Base-by-base conservation (phyloP, 1,139 yeast species). In the Taiozyma sp. region DNA sequence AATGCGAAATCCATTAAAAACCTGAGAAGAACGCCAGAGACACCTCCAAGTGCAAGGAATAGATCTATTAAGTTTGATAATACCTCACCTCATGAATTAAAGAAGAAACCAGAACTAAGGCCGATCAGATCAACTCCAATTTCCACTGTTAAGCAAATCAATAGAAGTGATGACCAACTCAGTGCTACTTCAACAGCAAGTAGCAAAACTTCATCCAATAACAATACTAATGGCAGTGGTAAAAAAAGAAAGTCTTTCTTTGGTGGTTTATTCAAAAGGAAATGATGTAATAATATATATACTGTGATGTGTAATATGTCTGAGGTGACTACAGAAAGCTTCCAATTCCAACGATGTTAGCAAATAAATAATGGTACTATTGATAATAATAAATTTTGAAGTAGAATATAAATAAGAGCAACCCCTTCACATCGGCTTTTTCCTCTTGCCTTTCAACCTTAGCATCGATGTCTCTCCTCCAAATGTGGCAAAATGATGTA, bases 21-120 rank as follows among this genome's bases (percentile, higher is more conserved):
- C 19, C 45, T 60, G 50, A 58, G 48, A 41, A 55, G 38, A 10
- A 51, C 50, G 36, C 24, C 55, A 30, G 47, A 50, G 12, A 19
- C 50, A 28, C 13, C 30, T 2, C 32, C 44, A 12, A 39, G 32
- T 14, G 41, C 29, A 30, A 36, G n/a, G 14, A 13, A 23, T 32
- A 47, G 32, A 29, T 38, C 49, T 4, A 53, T 53, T 27, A 53
- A 49, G 43, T 53, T 53, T 41, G 28, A 51, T 6, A 41, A 27
- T 28, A 22, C 23, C 3, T 19, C 40, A 19, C 40, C 40, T 16
- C 22, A 22, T 51, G 24, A 54, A 52, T 32, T 28, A 10, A n/a
- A 44, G 46, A 24, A 27, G 13, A 32, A 40, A 44, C 13, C 44
- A 41, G 4, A 46, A 45, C 14, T n/a, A 30, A 32, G 45, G 48